phyloP scores from a whole-genome alignment of 495 filamentous ascomycete species.

The Penicillium goetzii region DNA sequence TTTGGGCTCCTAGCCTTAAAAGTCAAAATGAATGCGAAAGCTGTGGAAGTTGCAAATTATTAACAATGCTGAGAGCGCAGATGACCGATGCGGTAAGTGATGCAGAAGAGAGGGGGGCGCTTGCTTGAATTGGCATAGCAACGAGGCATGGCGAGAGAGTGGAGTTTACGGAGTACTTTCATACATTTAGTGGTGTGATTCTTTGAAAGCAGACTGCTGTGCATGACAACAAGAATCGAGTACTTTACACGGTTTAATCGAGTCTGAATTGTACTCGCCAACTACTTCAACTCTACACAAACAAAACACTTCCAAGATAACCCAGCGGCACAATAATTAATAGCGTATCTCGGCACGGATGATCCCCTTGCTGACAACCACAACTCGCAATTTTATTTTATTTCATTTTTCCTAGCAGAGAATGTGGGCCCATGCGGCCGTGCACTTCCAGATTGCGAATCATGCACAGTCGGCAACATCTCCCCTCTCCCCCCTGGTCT shows the following conservation, averaged over 20 bases:
- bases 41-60: background rate
- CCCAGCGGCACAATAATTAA: constrained; percentile 6
- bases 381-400: background rate
- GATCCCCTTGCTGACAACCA: constrained; percentile 21
- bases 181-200: background rate
- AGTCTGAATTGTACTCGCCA: background rate
- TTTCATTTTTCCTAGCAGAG: constrained; percentile 8
- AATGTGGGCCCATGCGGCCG: constrained; percentile 22
- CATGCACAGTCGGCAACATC: constrained; percentile 11
- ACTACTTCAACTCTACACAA: background rate
- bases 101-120: background rate
- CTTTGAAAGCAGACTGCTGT: background rate
- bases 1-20: background rate
- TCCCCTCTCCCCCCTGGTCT: constrained; percentile 6
- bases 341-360: constrained; percentile 17
- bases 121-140: background rate
- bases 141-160: background rate
- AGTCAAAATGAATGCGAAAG: background rate
- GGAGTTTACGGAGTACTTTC: background rate
- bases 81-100: background rate
- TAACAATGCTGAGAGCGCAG: background rate
- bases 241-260: background rate
- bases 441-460: constrained; percentile 21
- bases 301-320: background rate
- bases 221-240: background rate